A percentile compares a stretch with the other conserved stretches of the same genome.
Conservation (phyloP, 495 filamentous ascomycete species). For the Podospora tetraspora region DNA sequence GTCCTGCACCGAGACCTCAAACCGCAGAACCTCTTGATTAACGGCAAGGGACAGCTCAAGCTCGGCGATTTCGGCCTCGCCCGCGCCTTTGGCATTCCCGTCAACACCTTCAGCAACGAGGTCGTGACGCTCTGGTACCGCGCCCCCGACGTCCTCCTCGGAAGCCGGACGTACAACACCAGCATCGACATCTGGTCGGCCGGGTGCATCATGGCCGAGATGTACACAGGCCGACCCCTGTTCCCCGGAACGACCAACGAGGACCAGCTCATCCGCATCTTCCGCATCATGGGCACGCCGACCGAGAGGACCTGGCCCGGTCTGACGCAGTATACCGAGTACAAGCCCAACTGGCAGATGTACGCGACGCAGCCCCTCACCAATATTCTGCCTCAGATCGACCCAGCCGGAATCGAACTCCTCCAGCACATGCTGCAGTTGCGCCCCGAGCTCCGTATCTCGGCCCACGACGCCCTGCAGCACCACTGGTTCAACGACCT, state of each 20-base stretch:
- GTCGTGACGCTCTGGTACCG: constrained; percentile 97
- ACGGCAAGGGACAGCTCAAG: constrained; percentile 84
- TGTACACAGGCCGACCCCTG: constrained; percentile 88
- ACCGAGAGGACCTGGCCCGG: constrained; percentile 90
- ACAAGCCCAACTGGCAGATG: constrained; percentile 88
- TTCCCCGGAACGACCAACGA: constrained; percentile 96
- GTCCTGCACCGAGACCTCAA: constrained; percentile 95
- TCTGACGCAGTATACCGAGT: constrained; percentile 84
- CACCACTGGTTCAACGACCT: constrained; percentile 79
- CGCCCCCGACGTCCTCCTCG: constrained; percentile 86
- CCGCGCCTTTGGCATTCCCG: constrained; percentile 89
- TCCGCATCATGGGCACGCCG: constrained; percentile 94
- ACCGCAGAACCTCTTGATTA: constrained; percentile 92
- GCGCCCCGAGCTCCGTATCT: constrained; percentile 85
- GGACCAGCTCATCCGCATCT: constrained; percentile 91
- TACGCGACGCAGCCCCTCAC: constrained; percentile 90
- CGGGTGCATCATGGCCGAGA: constrained; percentile 97
- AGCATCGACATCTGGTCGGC: constrained; percentile 98
- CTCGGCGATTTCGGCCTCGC: constrained; percentile 94
- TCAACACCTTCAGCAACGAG: constrained; percentile 98
- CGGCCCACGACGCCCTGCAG: constrained; percentile 72
- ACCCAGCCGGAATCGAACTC: constrained; percentile 77
- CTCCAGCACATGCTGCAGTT: constrained; percentile 87
- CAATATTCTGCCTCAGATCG: constrained; percentile 83
- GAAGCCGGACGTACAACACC: constrained; percentile 89